Base-by-base conservation (phyloP, 345 rosid species). In the Kernera saxatilis region DNA sequence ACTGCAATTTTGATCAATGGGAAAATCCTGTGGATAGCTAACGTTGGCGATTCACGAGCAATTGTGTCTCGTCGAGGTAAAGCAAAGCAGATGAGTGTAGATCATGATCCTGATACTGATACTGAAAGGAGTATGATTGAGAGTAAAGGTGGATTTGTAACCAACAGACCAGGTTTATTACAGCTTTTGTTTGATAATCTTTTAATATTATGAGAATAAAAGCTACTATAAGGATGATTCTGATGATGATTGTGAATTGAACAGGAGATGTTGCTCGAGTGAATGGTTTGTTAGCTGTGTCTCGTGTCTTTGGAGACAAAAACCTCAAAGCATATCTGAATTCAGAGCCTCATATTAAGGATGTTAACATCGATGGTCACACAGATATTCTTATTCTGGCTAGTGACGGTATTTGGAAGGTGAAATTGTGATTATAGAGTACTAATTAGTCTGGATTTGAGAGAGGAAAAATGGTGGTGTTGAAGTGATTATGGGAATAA, bases 261-360 rank as follows among this genome's bases (percentile, higher is more conserved):
- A 49, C 78, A 88, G 94, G 94, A 57, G 91, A 88, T 78, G 94
- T 86, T 67, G 87, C 94, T 23, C 78, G 91, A 72, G 94, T 88
- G 41, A 86, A 88, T 2, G 94, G 94, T 35, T 87, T 86, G 74
- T 78, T 88, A 63, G 94, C 94, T 19, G 91, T 88, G 30, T 86
- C 94, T 54, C 89, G 94, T 66, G 88, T 86, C 30, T 88, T 86
- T 70, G 89, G 95, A 10, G 91, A 88, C 74, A 85, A 85, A 66
- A 86, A 86, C 78, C 95, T 88, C 14, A 88, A 88, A 65, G 76
- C 85, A 29, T 84, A 84, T 79, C 60, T 88, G 58, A 82, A 88
- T 10, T 80, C 87, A 50, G 87, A 88, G 68, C 94, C 91, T 17
- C 89, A 86, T 19, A 69, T 86, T 64, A 82, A 64, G 70, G 69